Conservation (phyloP, 306 rosid species). For the Senna tora region DNA sequence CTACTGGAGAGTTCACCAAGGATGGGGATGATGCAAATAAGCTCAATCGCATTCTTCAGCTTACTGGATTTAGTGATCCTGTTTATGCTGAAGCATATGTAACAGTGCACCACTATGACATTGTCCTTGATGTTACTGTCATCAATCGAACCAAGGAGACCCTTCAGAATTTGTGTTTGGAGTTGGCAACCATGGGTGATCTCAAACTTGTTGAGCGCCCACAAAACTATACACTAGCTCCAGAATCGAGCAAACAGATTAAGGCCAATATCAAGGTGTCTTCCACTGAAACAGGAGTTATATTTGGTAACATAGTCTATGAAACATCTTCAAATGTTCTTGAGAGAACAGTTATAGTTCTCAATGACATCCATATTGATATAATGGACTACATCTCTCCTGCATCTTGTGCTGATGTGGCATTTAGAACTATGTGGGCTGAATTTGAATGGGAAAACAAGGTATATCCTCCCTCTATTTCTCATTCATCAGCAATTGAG, state of each 20-base stretch:
- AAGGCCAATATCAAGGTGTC: conserved; percentile 98
- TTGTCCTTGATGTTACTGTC: conserved; percentile 94
- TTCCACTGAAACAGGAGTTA: conserved; percentile 96
- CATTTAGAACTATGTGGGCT: conserved; percentile 99
- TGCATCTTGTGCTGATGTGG: conserved; percentile 87
- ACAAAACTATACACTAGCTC: conserved; percentile 97
- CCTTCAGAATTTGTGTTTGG: conserved; percentile 96
- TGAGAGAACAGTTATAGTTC: conserved; percentile 91
- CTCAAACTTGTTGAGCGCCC: conserved; percentile 99
- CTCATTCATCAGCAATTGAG: conserved; percentile 7
- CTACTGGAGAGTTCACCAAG: conserved; percentile 95
- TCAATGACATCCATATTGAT: conserved; percentile 98
- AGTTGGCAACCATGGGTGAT: conserved; percentile 98
- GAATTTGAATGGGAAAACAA: conserved; percentile 99
- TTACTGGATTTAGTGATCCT: conserved; percentile 98
- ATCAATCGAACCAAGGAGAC: conserved; percentile 96
- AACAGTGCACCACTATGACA: conserved; percentile 94
- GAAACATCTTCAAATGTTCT: conserved; percentile 92
- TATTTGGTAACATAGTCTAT: conserved; percentile 94
- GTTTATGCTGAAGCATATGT: conserved; percentile 99
- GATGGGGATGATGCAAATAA: conserved; percentile 89
- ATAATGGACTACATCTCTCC: conserved; percentile 99
- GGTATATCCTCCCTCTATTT: conserved; percentile 53
- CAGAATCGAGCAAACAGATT: conserved; percentile 93
- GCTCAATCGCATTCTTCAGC: conserved; percentile 98